Base-by-base conservation (phyloP, 2,329 filamentous ascomycete species). In the Reticulascus tulasneorum region DNA sequence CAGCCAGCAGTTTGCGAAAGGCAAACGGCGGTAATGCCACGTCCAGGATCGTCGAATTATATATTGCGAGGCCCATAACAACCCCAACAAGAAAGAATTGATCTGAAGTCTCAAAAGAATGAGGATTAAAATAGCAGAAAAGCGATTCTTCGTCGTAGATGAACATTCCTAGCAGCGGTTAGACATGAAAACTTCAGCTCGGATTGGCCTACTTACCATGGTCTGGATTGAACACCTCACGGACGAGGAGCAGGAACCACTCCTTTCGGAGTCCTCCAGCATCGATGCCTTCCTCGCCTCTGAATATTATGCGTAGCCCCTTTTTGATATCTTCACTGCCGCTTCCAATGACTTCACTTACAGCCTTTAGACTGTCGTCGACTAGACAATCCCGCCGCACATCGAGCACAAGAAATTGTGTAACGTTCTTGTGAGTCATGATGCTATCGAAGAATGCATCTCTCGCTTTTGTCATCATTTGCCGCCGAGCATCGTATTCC, bases 361-460 rank as follows among this genome's bases (percentile, higher is more conserved):
- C 88, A 22, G 82, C 77, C 44, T 83, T 84, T 19, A 96, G 69
- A 48, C 88, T 94, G 58, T 94, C 89, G 37, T 94, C 88, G 3
- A 93, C 86, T 27, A 95, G 67, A 52, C 89, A 95, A 34, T 95
- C 86, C 36, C 90, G 73, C 16, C 89, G 77, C 11, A 96, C 79
- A 44, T 78, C 82, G 23, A 96, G 67, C 15, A 86, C 71, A 26
- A 95, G 73, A 55, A 88, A 85, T 52, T 90, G 85, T 40, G 84
- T 86, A 35, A 88, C 77, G 20, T 73, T 78, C 50, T 80, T 81
- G 32, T 80, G 77, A 22, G 76, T 85, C 60, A 94, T 73, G 47
- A 96, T 89, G 54, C 84, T 91, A 56, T 90, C 84, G 53, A 95
- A 94, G 58, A 94, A 94, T 3, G 89, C 88, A 54, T 95, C 86